Evolutionary conservation across 805 yeast genomes (phyloP), one percentile per base, ranked within the genome.

Genomic region (Hagleromyces aurorensis): DNA sequence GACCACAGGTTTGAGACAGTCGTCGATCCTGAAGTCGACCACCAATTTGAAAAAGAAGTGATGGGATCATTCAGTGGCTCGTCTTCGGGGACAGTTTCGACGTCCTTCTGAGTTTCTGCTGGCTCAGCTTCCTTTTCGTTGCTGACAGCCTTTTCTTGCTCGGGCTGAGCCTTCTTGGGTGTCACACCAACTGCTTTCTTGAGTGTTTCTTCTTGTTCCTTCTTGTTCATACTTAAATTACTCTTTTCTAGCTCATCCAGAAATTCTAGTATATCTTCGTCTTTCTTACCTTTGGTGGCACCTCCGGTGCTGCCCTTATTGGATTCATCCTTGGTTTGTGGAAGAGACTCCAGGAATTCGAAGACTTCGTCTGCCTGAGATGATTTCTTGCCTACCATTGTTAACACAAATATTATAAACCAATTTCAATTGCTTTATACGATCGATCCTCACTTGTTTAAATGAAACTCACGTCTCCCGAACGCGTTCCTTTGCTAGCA

Each of bases 311-410:
- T 18, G 16, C 40, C 44, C 23, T 32, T 40, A 16, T 40, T 37
- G 14, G 52, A 58, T 21, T 43, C 46, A 23, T 38, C 35, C 16
- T 65, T 59, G 67, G 64, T 36, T 28, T 78, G 85, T 3, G 93
- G 91, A 27, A 85, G 67, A 1, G 87, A 78, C 47, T 80, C 85
- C 43, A 82, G 65, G 49, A 83, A 83, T 40, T 81, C 89, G 32
- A 82, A 65, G 4, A 82, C 89, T 44, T 81, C 89, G 40, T 78
- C 82, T 14, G 77, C 75, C 35, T 76, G 78, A 12, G 65, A 62
- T 4, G 65, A 45, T 33, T 58, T 61, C 21, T 37, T 39, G 11
- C 37, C 44, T 16, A 42, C 30, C 52, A 46, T 48, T 7, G 7
- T 28, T 16, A 16, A 19, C 14, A 15, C 20, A 11, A 14, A 7